A percentile compares a stretch with the other conserved stretches of the same genome.
Evolutionary conservation across 352 stramenopile species (phyloP).

Genomic region (Phytophthora vignae): DNA sequence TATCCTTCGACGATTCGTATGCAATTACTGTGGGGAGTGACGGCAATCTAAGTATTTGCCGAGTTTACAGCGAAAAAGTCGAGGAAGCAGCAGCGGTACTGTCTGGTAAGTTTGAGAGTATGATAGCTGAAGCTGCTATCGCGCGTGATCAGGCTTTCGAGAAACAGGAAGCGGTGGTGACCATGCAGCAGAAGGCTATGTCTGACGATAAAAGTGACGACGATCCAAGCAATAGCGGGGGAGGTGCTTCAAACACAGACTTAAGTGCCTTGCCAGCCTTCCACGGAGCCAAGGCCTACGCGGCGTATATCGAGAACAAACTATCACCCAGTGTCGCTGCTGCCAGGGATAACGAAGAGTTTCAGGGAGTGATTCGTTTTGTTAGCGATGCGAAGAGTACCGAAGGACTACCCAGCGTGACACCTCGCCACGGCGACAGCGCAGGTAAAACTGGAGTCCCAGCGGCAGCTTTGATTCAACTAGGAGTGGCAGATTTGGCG

Average conservation of each 20-base stretch:
- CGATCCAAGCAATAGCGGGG: conserved; percentile 44
- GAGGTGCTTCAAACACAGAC: conserved; percentile 38
- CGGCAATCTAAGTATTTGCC: conserved; percentile 77
- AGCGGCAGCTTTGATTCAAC: conserved; percentile 23
- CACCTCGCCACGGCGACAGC: conserved; percentile 8
- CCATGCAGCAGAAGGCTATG: conserved; percentile 56
- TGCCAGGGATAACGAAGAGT: conserved; percentile 62
- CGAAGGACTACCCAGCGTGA: conserved; percentile 34
- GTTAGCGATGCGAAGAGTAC: conserved; percentile 48
- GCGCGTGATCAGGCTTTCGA: conserved; percentile 62
- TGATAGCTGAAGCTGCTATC: conserved; percentile 58
- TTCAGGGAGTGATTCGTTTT: conserved; percentile 59
- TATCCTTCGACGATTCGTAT: conserved; percentile 90
- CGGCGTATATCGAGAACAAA: conserved; percentile 66
- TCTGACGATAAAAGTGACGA: conserved; percentile 55
- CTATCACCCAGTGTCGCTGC: conserved; percentile 34
- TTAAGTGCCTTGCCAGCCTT: conserved; percentile 72
- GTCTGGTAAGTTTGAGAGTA: conserved; percentile 40
- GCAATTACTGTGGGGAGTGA: conserved; percentile 75
- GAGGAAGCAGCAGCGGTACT: conserved; percentile 50
- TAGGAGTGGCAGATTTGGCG: conserved; percentile 76
- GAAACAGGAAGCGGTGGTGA: conserved; percentile 58
- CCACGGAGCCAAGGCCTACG: conserved; percentile 78
- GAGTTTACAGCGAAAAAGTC: conserved; percentile 68
- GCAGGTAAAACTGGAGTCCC: conserved; percentile 29